A percentile compares a stretch with the other conserved stretches of the same genome.
Conservation (phyloP, 495 filamentous ascomycete genomes). For the Penicillium coffeae region DNA sequence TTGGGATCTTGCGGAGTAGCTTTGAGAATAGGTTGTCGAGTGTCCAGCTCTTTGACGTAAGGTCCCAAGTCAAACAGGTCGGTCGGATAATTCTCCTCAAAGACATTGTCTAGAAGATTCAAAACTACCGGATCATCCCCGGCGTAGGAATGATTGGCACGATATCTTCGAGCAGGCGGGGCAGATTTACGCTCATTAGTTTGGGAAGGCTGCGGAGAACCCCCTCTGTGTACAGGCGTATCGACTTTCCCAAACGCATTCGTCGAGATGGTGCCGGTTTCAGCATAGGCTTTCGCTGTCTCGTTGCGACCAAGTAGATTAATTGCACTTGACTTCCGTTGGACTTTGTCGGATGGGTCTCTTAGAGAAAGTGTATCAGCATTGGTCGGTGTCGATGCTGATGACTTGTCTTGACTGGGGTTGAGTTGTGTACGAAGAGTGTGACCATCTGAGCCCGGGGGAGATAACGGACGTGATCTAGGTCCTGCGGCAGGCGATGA, state of each 20-base stretch:
- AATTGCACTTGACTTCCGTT: conserved; percentile 74
- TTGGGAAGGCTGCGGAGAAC: conserved; percentile 25
- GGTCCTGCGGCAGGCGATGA: conserved; percentile 40
- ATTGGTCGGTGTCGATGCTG: conserved; percentile 30
- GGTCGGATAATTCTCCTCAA: conserved; percentile 83
- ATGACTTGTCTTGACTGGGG: conserved; percentile 33
- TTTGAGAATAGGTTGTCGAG: conserved; percentile 61
- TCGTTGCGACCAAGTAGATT: conserved; percentile 77
- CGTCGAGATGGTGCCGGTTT: conserved; percentile 77
- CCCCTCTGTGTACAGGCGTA: conserved; percentile 51
- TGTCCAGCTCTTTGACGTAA: conserved; percentile 64
- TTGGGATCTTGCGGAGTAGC: conserved; percentile 43
- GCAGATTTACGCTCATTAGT: conserved; percentile 27
- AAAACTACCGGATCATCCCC: conserved; percentile 87
- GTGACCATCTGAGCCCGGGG: conserved; percentile 35
- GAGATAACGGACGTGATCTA: conserved; percentile 38
- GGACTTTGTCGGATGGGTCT: conserved; percentile 28
- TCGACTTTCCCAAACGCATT: conserved; percentile 86
- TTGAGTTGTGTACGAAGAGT: conserved; percentile 23
- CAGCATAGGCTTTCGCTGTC: conserved; percentile 71
- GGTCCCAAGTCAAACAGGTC: conserved; percentile 72
- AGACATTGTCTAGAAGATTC: conserved; percentile 81
- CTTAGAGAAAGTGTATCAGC: conserved; percentile 30
- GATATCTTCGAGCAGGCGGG: conserved; percentile 30
- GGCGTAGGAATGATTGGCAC: conserved; percentile 66